Base-by-base conservation (phyloP, 768 basidiomycete genomes). In the Hortiboletus campestris region DNA sequence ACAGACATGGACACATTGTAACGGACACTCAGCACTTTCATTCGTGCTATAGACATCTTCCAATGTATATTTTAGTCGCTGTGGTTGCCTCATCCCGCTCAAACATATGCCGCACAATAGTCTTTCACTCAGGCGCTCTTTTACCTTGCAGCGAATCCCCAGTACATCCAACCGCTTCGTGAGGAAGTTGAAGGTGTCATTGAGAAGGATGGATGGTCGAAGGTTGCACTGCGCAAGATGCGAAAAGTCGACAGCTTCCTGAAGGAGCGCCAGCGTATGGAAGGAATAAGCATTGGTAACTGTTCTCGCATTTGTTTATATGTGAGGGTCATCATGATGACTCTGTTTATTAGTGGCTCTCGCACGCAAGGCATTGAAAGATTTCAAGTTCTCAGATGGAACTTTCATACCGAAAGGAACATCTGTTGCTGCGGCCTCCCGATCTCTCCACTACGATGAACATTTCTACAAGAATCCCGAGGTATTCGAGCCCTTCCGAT, bases 331-430 rank as follows among this genome's bases (percentile, higher is more conserved):
- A 46, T 16, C 19, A 55, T 55, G 29, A 35, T 29, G 13, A 14
- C 38, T 11, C 7, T 25, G 3, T 32, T 6, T 38, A 28, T 50
- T 32, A 72, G 74, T 69, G 45, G 49, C 53, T 51, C 50, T 78
- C 61, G 50, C 51, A n/a, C 72, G 77, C 34, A 69, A 63, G 46
- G 71, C 71, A 0, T 32, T 69, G 35, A 69, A 67, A 34, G 64
- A 71, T 43, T 61, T 67, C 58, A 72, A 70, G 4, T 68, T 78
- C 56, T 75, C 72, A 0, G 73, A 78, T 48, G 76, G 75, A 1
- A 75, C 50, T 0, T 44, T 55, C n/a, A 32, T 52, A 38, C 36
- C 49, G 3, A 53, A 38, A 13, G 50, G 49, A 39, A 36, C 41
- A 1, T n/a, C 29, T 16, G 25, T 55, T 22, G 22, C 25, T 16